A percentile compares a stretch with the other conserved stretches of the same genome.
phyloP scores from a whole-genome alignment of 2,329 filamentous ascomycete genomes.

The Thielaviopsis musarum region DNA sequence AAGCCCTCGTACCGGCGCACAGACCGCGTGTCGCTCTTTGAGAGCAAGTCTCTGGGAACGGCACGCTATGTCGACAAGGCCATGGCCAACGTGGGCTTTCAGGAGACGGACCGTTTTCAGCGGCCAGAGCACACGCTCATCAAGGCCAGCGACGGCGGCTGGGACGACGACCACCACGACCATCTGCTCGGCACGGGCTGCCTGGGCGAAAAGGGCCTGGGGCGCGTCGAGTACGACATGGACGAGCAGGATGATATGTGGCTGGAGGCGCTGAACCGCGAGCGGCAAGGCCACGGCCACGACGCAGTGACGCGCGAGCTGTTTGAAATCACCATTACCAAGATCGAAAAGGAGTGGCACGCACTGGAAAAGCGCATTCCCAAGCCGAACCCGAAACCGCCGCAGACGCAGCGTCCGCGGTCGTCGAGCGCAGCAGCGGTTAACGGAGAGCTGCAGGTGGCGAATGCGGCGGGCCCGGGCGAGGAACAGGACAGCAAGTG shows the following conservation, averaged over 20 bases:
- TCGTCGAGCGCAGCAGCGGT: conserved; percentile 91
- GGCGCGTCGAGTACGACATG: conserved; percentile 97
- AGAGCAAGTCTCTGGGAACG: conserved; percentile 71
- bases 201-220: conserved; percentile 31
- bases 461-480: conserved; percentile 24
- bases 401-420: conserved; percentile 80
- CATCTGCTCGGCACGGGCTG: conserved; percentile 6
- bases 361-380: conserved; percentile 90
- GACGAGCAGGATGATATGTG: conserved; percentile 97
- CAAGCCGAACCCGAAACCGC: conserved; percentile 90
- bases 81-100: conserved; percentile 91
- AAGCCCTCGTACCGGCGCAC: conserved; percentile 58
- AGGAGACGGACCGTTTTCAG: conserved; percentile 80
- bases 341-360: conserved; percentile 98
- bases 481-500: conserved; percentile 97
- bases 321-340: conserved; percentile 96
- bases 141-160: conserved; percentile 41
- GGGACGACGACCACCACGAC: conserved; percentile 34
- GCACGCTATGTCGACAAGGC: conserved; percentile 88
- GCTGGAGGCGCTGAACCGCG: conserved; percentile 68
- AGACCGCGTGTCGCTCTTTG: conserved; percentile 65
- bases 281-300: conserved; percentile 55
- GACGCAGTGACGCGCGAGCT: conserved; percentile 81
- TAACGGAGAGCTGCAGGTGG: conserved; percentile 69
- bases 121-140: conserved; percentile 58